phyloP scores from a whole-genome alignment of 192 early-diverging fungal genomes.

The Linnemannia elongata region DNA sequence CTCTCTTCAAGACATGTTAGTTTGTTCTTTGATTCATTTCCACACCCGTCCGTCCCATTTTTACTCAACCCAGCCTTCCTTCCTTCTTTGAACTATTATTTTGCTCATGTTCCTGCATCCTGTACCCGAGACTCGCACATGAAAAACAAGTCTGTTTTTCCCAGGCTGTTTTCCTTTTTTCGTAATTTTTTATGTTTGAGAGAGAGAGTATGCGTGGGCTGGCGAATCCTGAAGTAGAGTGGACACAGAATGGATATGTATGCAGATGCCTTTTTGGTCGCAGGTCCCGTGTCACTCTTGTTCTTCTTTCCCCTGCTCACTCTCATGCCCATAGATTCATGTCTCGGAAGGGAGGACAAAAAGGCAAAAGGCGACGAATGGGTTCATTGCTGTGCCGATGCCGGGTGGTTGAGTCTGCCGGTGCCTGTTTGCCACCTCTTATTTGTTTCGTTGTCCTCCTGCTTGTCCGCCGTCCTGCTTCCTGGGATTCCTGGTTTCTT shows the following conservation, averaged over 20 bases:
- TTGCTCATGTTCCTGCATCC: no score
- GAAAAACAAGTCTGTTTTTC: neutral
- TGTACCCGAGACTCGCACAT: neutral
- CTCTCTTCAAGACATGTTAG: no score
- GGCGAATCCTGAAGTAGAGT: neutral
- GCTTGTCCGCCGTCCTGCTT: neutral
- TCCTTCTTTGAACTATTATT: no score
- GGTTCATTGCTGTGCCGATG: neutral
- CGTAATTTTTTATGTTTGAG: neutral
- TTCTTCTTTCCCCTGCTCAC: neutral
- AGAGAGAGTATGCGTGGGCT: no score
- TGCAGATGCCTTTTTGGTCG: neutral
- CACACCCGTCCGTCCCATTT: no score
- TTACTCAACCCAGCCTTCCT: no score
- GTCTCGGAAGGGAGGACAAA: neutral
- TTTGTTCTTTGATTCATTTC: no score
- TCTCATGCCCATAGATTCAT: neutral
- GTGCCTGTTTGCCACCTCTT: neutral
- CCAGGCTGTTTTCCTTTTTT: neutral
- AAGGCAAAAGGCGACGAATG: neutral
- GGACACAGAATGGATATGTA: neutral
- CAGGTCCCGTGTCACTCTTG: neutral
- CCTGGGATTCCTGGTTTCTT: neutral
- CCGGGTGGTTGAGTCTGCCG: neutral
- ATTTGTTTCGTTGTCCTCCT: neutral